Conservation (phyloP, 352 stramenopile species). For the Globisporangium spinosum region DNA sequence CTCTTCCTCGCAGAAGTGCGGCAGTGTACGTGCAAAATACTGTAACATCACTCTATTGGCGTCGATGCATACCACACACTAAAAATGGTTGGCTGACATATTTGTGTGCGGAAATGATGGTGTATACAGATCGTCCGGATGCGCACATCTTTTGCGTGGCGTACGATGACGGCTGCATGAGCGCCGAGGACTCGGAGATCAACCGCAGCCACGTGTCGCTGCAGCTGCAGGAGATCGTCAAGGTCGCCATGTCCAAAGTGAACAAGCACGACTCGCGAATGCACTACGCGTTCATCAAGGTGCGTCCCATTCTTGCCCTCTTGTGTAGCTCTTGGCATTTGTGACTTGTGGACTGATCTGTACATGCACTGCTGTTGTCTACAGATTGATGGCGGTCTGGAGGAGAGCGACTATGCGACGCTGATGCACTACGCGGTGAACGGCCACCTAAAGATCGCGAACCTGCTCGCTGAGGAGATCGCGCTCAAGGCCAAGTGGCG, state of each 20-base stretch:
- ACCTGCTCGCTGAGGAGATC: slow-evolving; percentile 69
- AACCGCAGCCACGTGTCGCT: slow-evolving; percentile 76
- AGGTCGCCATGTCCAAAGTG: slow-evolving; percentile 77
- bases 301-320: slow-evolving; percentile 16
- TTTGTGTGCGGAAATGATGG: neutral
- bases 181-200: slow-evolving; percentile 64
- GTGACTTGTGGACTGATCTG: neutral
- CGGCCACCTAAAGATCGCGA: slow-evolving; percentile 80
- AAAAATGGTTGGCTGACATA: neutral
- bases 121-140: slow-evolving; percentile 55
- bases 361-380: neutral
- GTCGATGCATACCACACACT: no score
- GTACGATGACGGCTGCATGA: slow-evolving; percentile 81
- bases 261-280: slow-evolving; percentile 76
- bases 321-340: neutral
- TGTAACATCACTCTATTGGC: neutral
- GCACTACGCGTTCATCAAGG: slow-evolving; percentile 80
- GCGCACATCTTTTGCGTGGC: slow-evolving; percentile 87
- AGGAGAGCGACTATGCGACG: slow-evolving; percentile 68
- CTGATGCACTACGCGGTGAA: slow-evolving; percentile 83
- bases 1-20: slow-evolving; percentile 73
- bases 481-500: slow-evolving; percentile 62
- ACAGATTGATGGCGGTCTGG: slow-evolving; percentile 64
- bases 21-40: slow-evolving; percentile 42
- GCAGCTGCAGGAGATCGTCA: slow-evolving; percentile 84